Base-by-base conservation (phyloP, 202 grass and related monocot species). In the Elaeis oleifera region DNA sequence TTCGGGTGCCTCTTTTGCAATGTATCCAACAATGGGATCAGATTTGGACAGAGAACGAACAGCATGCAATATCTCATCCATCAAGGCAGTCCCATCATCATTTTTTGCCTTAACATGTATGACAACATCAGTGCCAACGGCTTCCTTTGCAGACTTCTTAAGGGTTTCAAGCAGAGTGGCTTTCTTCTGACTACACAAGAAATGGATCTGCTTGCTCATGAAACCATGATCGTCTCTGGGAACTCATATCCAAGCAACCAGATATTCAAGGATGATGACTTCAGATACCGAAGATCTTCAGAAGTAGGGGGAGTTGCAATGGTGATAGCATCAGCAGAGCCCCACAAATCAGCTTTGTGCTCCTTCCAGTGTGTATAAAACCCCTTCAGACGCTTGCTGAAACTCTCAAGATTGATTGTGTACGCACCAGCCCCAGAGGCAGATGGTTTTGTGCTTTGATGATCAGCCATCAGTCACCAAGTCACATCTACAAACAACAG, bases 391-490 rank as follows among this genome's bases (percentile, higher is more conserved):
- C 63, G 24, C 16, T 67, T 67, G 5, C 50, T 52, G 49, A 67
- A 67, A 49, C 27, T 67, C 4, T 67, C 63, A 18, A 53, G 48
- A 53, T 67, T 31, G 16, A 67, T 54, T 28, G n/a, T 28, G 23
- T 51, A 51, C 1, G 60, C 28, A 63, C 32, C 28, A 48, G n/a
- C n/a, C 17, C 60, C 60, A 63, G 63, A 26, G 14, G 49, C 5
- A 53, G 63, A 16, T 54, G 49, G 25, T 27, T 81, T 85, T 49
- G 22, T 62, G 50, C 69, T 79, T 54, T 54, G 49, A 18, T 56
- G 58, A 50, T 72, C 69, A 39, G 74, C 70, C 83, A 85, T 85
- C 36, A 44, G 9, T 44, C 36, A 44, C 36, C 36, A 44, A 13
- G 36, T 13, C 36, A 44, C 9, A 36, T 36, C 32, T 5, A 11